A percentile compares a stretch with the other conserved stretches of the same genome.
Evolutionary conservation across 345 rosid genomes (phyloP).

Genomic region (Eucalyptus cloeziana): DNA sequence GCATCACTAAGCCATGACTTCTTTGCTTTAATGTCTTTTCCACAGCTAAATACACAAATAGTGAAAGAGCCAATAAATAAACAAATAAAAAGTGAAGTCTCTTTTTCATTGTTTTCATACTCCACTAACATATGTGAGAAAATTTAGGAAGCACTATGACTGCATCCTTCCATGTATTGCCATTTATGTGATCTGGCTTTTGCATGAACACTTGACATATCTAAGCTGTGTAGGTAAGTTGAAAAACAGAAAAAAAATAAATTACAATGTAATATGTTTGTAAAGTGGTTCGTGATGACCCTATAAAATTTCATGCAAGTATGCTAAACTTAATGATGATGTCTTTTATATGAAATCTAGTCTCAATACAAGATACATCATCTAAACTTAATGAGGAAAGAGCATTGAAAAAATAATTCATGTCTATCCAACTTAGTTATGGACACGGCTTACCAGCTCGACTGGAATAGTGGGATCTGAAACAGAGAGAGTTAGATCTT

Average conservation of each 20-base stretch:
- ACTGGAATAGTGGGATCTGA: conserved; percentile 48
- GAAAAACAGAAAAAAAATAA: not conserved
- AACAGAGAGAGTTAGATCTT: conserved; percentile 79
- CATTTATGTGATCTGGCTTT: not conserved
- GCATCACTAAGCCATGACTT: not conserved
- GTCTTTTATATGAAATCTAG: not conserved
- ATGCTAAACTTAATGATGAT: not conserved
- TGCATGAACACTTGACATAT: not conserved
- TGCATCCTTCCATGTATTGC: not conserved
- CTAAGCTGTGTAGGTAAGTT: not conserved
- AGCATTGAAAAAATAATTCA: not conserved
- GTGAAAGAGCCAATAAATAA: not conserved
- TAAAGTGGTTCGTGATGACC: not conserved
- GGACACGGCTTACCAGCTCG: conserved; percentile 30
- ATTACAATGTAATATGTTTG: not conserved
- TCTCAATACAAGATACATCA: not conserved
- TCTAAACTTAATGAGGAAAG: not conserved
- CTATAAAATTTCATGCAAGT: not conserved
- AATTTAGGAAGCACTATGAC: not conserved
- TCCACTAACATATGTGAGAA: not conserved
- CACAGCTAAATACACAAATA: not conserved
- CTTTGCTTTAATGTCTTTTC: not conserved
- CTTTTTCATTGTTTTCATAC: not conserved
- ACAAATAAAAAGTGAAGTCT: not conserved
- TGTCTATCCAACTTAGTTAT: not conserved